Evolutionary conservation across 495 filamentous ascomycete species (phyloP).

Genomic region (Physcia stellaris): DNA sequence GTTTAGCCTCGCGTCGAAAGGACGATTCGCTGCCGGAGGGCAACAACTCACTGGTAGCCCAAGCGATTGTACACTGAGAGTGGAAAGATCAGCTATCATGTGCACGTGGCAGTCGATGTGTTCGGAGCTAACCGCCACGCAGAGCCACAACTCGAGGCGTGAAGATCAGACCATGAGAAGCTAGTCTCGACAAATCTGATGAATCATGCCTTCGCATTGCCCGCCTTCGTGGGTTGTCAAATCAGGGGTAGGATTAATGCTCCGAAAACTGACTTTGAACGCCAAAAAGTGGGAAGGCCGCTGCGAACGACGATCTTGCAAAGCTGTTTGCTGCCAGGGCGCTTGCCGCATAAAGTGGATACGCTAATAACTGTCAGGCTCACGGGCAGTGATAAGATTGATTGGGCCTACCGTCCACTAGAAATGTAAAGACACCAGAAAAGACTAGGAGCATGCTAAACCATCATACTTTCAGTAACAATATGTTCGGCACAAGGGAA

Average conservation of each 20-base stretch:
- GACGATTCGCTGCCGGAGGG: too few species aligned
- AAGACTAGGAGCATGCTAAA: slow-evolving; percentile 72
- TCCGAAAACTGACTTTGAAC: slow-evolving; percentile 43
- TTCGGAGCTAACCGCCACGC: too few species aligned
- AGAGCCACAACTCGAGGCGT: too few species aligned
- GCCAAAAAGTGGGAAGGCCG: slow-evolving; percentile 59
- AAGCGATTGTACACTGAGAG: slow-evolving; percentile 50
- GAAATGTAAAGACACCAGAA: slow-evolving; percentile 82
- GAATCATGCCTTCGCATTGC: slow-evolving; percentile 3
- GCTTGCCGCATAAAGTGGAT: slow-evolving; percentile 77
- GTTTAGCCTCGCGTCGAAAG: too few species aligned
- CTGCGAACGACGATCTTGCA: slow-evolving; percentile 69
- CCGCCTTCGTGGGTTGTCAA: background rate
- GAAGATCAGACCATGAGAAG: background rate
- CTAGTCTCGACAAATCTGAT: too few species aligned
- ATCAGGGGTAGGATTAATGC: background rate
- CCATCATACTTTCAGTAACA: too few species aligned
- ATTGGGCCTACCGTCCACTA: slow-evolving; percentile 51
- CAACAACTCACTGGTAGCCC: too few species aligned
- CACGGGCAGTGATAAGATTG: too few species aligned
- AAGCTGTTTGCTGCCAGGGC: slow-evolving; percentile 85
- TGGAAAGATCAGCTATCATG: slow-evolving; percentile 18
- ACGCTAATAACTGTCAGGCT: slow-evolving; percentile 27
- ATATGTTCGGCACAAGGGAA: too few species aligned
- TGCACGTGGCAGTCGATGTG: slow-evolving; percentile 13